Evolutionary conservation across 495 filamentous ascomycete genomes (phyloP), one percentile per base, ranked within the genome.

Genomic region (Hypoxylon perforatum): DNA sequence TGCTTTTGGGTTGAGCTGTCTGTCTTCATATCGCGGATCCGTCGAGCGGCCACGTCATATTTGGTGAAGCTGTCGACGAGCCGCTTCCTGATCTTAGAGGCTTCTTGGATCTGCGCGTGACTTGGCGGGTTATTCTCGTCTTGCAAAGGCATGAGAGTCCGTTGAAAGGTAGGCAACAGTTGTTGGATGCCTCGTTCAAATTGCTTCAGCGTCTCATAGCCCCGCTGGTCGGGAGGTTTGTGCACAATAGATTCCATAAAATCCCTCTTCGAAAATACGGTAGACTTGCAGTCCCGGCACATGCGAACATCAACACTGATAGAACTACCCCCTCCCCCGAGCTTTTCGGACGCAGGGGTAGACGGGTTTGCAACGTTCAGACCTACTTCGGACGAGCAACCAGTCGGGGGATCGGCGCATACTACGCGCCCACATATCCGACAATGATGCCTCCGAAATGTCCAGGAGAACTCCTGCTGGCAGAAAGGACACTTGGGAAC

Each of bases 371-470:
- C 81, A 21, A 97, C 90, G 73, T 88, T 91, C 52, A 99, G 73
- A 9, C 88, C 90, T 42, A 97, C 84, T 67, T 97, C 93, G 45
- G 78, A 86, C 1, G 95, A 99, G 76, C 95, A 99, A 15, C 77
- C 88, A 0, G 95, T 98, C 36, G 82, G 79, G 1, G 84, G 86
- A 76, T 98, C 95, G 14, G 91, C 92, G 69, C 95, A 99, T 0
- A 99, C 92, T 0, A 99, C 92, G 55, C 88, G 85, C 30, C 95
- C 95, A 69, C 95, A 99, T 74, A 96, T 86, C 54, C 95, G 87
- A 75, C 95, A 99, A 74, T 99, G 95, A 74, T 98, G 96, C 57
- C 95, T 84, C 71, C 95, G 86, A 67, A 96, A 94, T 1, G 91
- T 87, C 81, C 96, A 97, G 22, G 85, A 87, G 76, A 99, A 99